Base-by-base conservation (phyloP, 2,329 filamentous ascomycete genomes). In the Exophiala oligosperma region DNA sequence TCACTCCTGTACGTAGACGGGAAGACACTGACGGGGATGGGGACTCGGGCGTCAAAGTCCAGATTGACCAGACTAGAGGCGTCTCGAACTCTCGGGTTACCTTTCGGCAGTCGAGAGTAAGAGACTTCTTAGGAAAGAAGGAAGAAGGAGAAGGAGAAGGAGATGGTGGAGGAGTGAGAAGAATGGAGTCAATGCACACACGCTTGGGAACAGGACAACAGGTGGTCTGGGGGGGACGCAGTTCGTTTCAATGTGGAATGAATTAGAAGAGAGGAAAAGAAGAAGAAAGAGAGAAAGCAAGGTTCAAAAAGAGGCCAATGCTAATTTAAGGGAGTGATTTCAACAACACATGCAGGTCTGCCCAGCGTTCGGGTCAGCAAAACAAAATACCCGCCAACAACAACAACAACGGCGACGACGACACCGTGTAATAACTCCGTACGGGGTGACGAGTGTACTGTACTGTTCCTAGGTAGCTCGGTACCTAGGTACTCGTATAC, bases 1-100 rank as follows among this genome's bases (percentile, higher is more conserved):
- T 86, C 84, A 84, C 83, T 87, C 80, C 89, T 86, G 86, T 97
- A 97, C 81, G 92, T 91, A 80, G 92, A 96, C 84, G 93, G 93
- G 87, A 97, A 97, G 89, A 97, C 90, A 90, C 92, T 97, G 88
- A 97, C 96, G 82, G 93, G 93, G 81, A 97, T 94, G 84, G 93
- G 91, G 81, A 97, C 90, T 81, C 92, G 90, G 82, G 92, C 66
- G 66, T 68, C 66, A 66, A 68, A 68, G 64, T 68, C 66, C 66
- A 68, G 66, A 58, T 67, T 68, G 66, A 47, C 65, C 56, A 61
- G 41, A 54, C 63, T 56, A 24, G 53, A 54, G 58, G 57, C 65
- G 66, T 58, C 66, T 68, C 56, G 63, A 35, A 67, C 64, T 66
- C 66, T 68, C 65, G 62, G 60, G 40, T 57, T 66, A 58, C 66